Percentiles rank a stretch among this genome's conserved stretches.
These are phyloP conservation scores for Paramecium biaurelia DNA, from an alignment of 73 alveolate genomes.

Conservation along the genomic window DNA sequence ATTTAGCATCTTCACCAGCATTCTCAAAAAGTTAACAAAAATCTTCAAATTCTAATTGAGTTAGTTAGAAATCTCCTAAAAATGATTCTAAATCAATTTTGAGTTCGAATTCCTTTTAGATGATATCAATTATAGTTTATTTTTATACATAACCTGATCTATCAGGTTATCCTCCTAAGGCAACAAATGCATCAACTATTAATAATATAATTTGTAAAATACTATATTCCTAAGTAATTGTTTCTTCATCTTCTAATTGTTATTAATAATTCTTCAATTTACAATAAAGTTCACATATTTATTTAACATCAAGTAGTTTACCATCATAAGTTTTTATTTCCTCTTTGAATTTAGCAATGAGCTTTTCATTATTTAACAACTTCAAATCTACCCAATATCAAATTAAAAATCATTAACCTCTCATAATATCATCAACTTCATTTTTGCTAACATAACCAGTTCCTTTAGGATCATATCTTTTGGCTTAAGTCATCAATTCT, in stretches of 20 bases:
- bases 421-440: slow-evolving; percentile 40
- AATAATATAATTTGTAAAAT: neutral
- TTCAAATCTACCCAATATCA: neutral
- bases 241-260: neutral
- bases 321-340: neutral
- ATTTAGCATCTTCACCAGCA: slow-evolving; percentile 42
- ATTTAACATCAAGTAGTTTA: neutral
- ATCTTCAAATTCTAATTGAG: neutral
- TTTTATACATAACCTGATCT: slow-evolving; percentile 67
- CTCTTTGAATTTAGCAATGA: slow-evolving; percentile 5
- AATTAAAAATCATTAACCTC: neutral
- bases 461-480: slow-evolving; percentile 12
- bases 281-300: neutral
- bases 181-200: slow-evolving; percentile 74
- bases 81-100: slow-evolving; percentile 73
- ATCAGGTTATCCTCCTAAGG: slow-evolving; percentile 71
- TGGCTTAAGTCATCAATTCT: slow-evolving; percentile 21
- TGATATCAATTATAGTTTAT: slow-evolving; percentile 57
- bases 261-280: neutral
- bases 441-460: neutral
- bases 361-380: neutral
- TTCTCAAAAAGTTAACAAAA: neutral
- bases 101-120: slow-evolving; percentile 68
- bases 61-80: slow-evolving; percentile 67
- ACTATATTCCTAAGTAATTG: neutral